Evolutionary conservation across 2,329 filamentous ascomycete genomes (phyloP).

Genomic region (Hymenoscyphus fraxineus): DNA sequence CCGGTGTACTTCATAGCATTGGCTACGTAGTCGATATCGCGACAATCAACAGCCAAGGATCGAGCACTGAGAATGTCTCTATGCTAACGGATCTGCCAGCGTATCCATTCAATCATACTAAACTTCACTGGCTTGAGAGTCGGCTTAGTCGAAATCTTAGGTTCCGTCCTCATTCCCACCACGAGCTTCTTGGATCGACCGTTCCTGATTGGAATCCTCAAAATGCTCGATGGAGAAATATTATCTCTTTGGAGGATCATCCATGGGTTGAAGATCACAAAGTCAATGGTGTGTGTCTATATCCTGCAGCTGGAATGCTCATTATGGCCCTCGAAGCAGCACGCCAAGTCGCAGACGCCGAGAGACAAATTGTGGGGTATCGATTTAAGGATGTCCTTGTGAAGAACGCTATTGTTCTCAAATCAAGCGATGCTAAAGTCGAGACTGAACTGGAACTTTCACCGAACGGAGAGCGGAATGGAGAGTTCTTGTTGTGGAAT

Average conservation of each 20-base stretch:
- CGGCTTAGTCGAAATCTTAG: not conserved
- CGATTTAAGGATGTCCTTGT: constrained; percentile 41
- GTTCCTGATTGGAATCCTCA: constrained; percentile 8
- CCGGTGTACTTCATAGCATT: constrained; percentile 1
- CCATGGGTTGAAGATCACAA: constrained; percentile 17
- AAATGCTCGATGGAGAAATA: constrained; percentile 12
- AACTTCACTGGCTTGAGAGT: constrained; percentile 10
- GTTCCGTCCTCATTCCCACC: constrained; percentile 2
- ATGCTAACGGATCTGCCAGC: constrained; percentile 11
- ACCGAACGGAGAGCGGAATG: not conserved
- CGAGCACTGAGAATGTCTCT: not conserved
- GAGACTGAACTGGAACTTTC: constrained; percentile 1
- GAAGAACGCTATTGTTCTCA: constrained; percentile 43
- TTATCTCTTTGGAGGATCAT: constrained; percentile 6
- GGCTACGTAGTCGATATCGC: constrained; percentile 17
- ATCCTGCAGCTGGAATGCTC: constrained; percentile 33
- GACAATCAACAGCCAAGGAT: constrained; percentile 39
- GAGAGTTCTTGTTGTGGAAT: not conserved
- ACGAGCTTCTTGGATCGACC: constrained; percentile 12
- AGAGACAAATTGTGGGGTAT: constrained; percentile 2
- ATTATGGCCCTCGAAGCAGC: constrained; percentile 31
- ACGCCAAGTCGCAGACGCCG: constrained; percentile 17
- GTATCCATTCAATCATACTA: constrained; percentile 14
- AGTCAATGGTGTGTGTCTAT: constrained; percentile 25
- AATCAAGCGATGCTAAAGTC: constrained; percentile 13